phyloP scores from a whole-genome alignment of 1,284 basidiomycete species.

The Blastosporella zonata region DNA sequence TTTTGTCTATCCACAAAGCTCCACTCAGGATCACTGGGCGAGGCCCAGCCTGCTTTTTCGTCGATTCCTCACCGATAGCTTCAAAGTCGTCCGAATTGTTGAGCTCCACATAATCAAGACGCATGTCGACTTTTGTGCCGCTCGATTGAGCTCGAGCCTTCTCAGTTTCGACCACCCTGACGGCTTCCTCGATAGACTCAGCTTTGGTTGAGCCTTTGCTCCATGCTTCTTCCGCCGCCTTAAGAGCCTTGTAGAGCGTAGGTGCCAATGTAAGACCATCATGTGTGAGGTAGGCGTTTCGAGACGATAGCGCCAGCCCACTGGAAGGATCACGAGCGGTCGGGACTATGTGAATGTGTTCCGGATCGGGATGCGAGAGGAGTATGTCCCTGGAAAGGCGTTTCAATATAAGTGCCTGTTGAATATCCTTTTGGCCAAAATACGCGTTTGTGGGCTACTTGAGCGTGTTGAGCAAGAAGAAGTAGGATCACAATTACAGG shows the following conservation, averaged over 20 bases:
- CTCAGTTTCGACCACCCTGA: slow-evolving; percentile 36
- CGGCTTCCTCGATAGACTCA: slow-evolving; percentile 48
- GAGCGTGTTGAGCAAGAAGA: not conserved
- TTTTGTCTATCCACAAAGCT: slow-evolving; percentile 84
- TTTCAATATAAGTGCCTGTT: slow-evolving; percentile 87
- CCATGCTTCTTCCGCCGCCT: slow-evolving; percentile 56
- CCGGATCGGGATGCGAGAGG: slow-evolving; percentile 68
- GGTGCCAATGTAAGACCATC: slow-evolving; percentile 70
- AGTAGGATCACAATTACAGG: not conserved
- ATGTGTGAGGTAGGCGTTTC: slow-evolving; percentile 81
- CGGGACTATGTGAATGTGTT: slow-evolving; percentile 78
- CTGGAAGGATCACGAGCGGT: slow-evolving; percentile 69
- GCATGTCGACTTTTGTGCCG: slow-evolving; percentile 57
- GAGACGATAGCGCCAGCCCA: slow-evolving; percentile 83
- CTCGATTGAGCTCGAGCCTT: slow-evolving; percentile 29
- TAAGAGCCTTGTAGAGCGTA: slow-evolving; percentile 70
- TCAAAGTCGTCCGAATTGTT: slow-evolving; percentile 82
- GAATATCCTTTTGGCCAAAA: slow-evolving; percentile 99
- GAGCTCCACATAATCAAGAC: slow-evolving; percentile 85
- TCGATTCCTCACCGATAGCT: slow-evolving; percentile 39
- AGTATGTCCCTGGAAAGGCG: slow-evolving; percentile 85
- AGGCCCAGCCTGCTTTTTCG: slow-evolving; percentile 24
- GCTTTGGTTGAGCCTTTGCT: slow-evolving; percentile 46
- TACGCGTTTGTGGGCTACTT: slow-evolving; percentile 85
- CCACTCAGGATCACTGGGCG: slow-evolving; percentile 80